phyloP scores from a whole-genome alignment of 768 basidiomycete species.

The Ramaria rubella region DNA sequence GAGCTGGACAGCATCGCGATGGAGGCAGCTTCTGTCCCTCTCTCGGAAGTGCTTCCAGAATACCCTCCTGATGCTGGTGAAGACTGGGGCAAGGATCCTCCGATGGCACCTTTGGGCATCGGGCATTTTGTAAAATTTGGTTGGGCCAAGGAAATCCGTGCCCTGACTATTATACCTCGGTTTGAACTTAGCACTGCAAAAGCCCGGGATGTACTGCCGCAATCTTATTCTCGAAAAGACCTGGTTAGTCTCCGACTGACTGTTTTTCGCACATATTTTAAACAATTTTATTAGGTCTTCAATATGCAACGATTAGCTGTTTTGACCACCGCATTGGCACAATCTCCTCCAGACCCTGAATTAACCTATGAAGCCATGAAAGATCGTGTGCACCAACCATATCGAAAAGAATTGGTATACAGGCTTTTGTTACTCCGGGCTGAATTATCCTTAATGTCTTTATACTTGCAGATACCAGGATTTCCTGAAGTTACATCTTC shows the following conservation, averaged over 20 bases:
- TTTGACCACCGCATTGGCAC: conserved; percentile 86
- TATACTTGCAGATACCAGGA: conserved; percentile 73
- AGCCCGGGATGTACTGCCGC: conserved; percentile 85
- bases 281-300: conserved; percentile 62
- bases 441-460: neutral
- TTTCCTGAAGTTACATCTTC: conserved; percentile 85
- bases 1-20: conserved; percentile 80
- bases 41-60: conserved; percentile 94
- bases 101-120: conserved; percentile 80
- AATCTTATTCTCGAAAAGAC: conserved; percentile 80
- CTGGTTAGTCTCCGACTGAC: conserved; percentile 48
- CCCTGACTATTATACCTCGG: conserved; percentile 88
- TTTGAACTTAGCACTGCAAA: conserved; percentile 97
- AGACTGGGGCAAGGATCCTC: conserved; percentile 86
- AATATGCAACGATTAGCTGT: conserved; percentile 96
- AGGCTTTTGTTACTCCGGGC: conserved; percentile 12
- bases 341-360: conserved; percentile 86
- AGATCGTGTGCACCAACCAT: conserved; percentile 95
- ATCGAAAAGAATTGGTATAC: conserved; percentile 79
- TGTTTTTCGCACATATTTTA: neutral
- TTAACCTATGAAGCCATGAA: conserved; percentile 99
- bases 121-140: conserved; percentile 90
- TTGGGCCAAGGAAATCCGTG: conserved; percentile 80
- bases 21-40: conserved; percentile 81
- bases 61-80: conserved; percentile 90